Evolutionary conservation across 2,329 filamentous ascomycete genomes (phyloP), one percentile per base, ranked within the genome.

Genomic region (Aspergillus pseudoviridinutans): DNA sequence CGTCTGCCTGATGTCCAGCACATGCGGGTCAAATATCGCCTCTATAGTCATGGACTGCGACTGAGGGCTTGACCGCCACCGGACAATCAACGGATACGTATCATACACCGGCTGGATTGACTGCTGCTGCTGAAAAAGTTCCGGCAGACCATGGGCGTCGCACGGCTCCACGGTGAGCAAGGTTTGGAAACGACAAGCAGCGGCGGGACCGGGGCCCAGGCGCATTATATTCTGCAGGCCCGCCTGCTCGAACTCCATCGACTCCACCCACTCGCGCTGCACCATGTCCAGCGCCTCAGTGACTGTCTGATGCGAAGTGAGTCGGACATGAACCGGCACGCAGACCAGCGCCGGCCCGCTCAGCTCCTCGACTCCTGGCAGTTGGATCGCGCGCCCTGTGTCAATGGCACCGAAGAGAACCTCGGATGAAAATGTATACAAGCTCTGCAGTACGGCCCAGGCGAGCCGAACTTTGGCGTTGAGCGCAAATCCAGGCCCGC

Each of bases 141-240:
- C 24, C 7, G 58, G 60, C 17, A 53, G 6, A 8, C 51, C 20
- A 29, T 61, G 57, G 28, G 29, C 55, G 24, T 56, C 53, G 3
- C 56, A 29, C 4, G 62, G 62, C 29, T 64, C 60, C 4, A 64
- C 62, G 2, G 62, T 47, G 4, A 62, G 27, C 28, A 64, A 22
- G 1, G 62, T 64, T 20, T 61, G 62, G 27, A 64, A 64, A 17
- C 56, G 53, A 59, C 62, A 64, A 1, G 61, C 61, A 10, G 61
- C 61, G 14, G 42, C 59, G 2, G 62, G 55, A 1, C 62, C 61
- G 1, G 56, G 49, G 2, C 62, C 56, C n/a, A 63, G 41, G 22
- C 47, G 62, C 17, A 63, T 57, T 2, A 64, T 42, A 32, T 60
- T 63, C 29, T 64, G 62, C 42, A 64, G 52, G 29, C 61, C 61